Percentiles rank a stretch among this genome's conserved stretches.
Conservation (phyloP, 345 rosid genomes). For the Erysimum cheiranthoides region DNA sequence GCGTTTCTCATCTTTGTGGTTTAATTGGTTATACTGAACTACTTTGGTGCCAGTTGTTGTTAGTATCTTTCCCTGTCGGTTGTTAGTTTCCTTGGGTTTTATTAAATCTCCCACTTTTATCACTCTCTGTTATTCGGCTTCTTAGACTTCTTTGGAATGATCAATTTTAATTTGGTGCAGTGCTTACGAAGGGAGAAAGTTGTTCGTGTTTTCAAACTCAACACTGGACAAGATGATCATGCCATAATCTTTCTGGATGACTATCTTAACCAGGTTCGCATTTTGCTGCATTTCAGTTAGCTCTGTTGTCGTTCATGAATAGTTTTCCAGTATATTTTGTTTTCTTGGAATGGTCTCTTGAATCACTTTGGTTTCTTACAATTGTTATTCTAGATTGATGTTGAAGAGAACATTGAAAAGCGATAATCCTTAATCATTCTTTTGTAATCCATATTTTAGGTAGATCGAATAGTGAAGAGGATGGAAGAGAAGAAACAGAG, state of each 20-base stretch:
- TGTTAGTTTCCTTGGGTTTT: background rate
- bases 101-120: background rate
- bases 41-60: background rate
- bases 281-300: constrained; percentile 2
- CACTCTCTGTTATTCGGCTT: background rate
- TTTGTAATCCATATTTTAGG: constrained; percentile 43
- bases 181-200: constrained; percentile 73
- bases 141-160: background rate
- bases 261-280: constrained; percentile 73
- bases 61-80: background rate
- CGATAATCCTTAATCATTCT: background rate
- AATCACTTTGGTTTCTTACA: background rate
- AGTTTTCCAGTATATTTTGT: background rate
- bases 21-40: background rate
- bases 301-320: background rate
- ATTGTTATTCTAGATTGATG: background rate
- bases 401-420: background rate
- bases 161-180: constrained; percentile 47
- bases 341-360: background rate
- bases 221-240: constrained; percentile 92
- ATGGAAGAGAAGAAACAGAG: constrained; percentile 69
- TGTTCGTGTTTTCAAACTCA: constrained; percentile 81
- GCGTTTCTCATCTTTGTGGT: background rate
- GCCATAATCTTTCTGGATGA: constrained; percentile 85
- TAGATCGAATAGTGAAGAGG: constrained; percentile 61